Conservation (phyloP, 1,139 yeast species). For the Scheffersomyces cryptocercus region DNA sequence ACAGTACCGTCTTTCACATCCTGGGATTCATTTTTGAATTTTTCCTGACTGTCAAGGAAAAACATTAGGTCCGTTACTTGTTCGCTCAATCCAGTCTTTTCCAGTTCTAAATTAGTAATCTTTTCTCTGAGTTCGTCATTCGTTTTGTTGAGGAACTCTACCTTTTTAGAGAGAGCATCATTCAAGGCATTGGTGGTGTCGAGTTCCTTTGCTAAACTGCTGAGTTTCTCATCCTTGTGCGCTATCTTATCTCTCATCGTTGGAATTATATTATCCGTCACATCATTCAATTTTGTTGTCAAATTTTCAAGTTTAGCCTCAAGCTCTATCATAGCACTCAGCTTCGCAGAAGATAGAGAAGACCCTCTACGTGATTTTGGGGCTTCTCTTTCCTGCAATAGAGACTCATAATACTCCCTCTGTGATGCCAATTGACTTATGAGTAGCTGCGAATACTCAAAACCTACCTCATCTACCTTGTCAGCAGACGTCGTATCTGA, state of each 20-base stretch:
- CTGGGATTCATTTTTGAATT: constrained; percentile 66
- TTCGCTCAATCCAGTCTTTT: constrained; percentile 58
- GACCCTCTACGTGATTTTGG: constrained; percentile 22
- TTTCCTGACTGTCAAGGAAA: constrained; percentile 70
- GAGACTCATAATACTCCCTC: constrained; percentile 75
- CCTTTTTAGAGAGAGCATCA: constrained; percentile 56
- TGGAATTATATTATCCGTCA: constrained; percentile 33
- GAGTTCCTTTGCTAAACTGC: constrained; percentile 29
- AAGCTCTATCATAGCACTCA: constrained; percentile 29
- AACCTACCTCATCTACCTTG: constrained; percentile 56
- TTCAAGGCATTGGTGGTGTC: constrained; percentile 45
- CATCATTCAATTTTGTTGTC: constrained; percentile 20
- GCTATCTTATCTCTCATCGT: constrained; percentile 31
- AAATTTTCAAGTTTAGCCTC: constrained; percentile 37
- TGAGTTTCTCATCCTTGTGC: constrained; percentile 33
- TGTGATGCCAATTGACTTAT: constrained; percentile 88
- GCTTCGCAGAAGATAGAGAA: constrained; percentile 9
- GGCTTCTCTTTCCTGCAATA: constrained; percentile 46
- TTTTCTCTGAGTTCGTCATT: constrained; percentile 29
- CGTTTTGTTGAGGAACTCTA: constrained; percentile 48
- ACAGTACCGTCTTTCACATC: constrained; percentile 74
- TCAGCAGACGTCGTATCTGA: constrained; percentile 18
- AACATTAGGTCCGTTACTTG: constrained; percentile 84
- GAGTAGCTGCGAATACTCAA: constrained; percentile 78
- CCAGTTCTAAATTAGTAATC: constrained; percentile 26